Conservation (phyloP, 2,329 filamentous ascomycete species). For the Fusarium burgessii region DNA sequence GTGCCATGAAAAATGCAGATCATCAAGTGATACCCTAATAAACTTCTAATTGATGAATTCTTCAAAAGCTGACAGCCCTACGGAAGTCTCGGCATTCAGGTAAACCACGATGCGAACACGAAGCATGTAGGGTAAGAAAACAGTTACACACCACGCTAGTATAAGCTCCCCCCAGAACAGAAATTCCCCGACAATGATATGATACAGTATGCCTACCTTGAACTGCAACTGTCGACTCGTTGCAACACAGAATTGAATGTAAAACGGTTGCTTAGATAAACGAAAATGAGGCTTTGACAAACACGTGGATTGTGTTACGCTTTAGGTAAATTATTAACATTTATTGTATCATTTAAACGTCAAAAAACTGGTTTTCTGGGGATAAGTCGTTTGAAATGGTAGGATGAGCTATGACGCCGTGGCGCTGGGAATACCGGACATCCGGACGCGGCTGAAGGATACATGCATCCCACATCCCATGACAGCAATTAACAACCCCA, state of each 20-base stretch:
- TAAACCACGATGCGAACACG: conserved; percentile 3
- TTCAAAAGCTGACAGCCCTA: neutral
- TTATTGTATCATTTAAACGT: neutral
- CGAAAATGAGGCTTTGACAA: fast-evolving
- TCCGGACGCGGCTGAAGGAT: conserved; percentile 3
- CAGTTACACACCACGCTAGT: neutral
- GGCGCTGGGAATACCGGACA: conserved; percentile 20
- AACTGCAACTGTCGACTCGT: neutral
- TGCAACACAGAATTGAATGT: too few relatives aligned
- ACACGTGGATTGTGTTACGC: neutral
- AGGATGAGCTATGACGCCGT: conserved; percentile 19
- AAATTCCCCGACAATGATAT: conserved; percentile 16
- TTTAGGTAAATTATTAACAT: neutral
- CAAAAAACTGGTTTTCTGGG: conserved; percentile 22
- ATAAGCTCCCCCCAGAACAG: neutral
- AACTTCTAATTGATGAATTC: neutral
- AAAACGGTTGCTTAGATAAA: neutral
- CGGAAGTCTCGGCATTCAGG: conserved; percentile 17
- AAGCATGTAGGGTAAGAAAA: conserved; percentile 1
- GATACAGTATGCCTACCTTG: neutral
- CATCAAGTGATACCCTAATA: neutral
- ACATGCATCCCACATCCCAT: neutral
- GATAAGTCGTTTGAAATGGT: neutral
- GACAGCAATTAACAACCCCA: neutral
- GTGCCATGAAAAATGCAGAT: neutral